phyloP scores from a whole-genome alignment of 257 asterid genomes.

The Cinchona pubescens region DNA sequence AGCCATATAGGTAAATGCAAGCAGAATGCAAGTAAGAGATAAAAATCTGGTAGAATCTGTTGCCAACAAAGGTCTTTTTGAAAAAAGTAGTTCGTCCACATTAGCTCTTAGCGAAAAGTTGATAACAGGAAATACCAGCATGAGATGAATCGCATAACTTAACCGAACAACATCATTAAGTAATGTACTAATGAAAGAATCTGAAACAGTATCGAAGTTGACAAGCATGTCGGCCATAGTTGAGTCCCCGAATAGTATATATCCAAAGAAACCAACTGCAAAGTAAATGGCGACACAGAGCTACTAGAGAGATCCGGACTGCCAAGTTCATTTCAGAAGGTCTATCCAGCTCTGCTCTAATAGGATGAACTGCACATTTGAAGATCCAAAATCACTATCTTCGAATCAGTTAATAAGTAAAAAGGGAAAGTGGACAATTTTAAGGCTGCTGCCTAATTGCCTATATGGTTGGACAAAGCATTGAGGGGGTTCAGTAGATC shows the following conservation, averaged over 20 bases:
- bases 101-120: slow-evolving; percentile 82
- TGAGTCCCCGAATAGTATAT: slow-evolving; percentile 85
- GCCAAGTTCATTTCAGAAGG: slow-evolving; percentile 90
- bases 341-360: slow-evolving; percentile 90
- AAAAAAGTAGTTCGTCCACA: slow-evolving; percentile 73
- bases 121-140: slow-evolving; percentile 98
- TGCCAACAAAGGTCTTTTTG: slow-evolving; percentile 50
- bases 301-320: slow-evolving; percentile 60
- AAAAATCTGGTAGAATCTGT: slow-evolving; percentile 49
- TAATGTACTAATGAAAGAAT: slow-evolving; percentile 38
- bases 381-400: background rate
- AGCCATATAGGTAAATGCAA: slow-evolving; percentile 55
- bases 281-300: slow-evolving; percentile 67
- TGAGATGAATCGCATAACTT: slow-evolving; percentile 91
- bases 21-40: slow-evolving; percentile 50
- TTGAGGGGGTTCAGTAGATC: background rate
- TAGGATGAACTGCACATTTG: slow-evolving; percentile 76
- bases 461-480: background rate
- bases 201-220: slow-evolving; percentile 71
- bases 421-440: background rate
- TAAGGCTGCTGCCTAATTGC: background rate
- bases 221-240: slow-evolving; percentile 96
- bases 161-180: slow-evolving; percentile 64
- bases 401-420: background rate
- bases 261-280: slow-evolving; percentile 92